Conservation (phyloP, 2,329 filamentous ascomycete genomes). For the Botryotinia globosa region DNA sequence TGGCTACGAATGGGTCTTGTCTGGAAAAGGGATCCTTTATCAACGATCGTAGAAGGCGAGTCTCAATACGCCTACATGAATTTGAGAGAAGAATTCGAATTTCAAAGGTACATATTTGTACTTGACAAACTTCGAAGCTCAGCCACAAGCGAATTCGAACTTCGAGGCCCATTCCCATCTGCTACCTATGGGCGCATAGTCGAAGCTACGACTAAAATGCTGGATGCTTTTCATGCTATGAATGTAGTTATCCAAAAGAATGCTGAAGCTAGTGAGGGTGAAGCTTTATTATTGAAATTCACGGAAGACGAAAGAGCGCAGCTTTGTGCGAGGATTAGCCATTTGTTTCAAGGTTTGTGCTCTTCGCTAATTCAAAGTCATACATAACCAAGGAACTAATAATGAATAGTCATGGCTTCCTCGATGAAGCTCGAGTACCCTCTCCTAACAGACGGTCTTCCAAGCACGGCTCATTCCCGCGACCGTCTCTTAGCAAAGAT, state of each 20-base stretch:
- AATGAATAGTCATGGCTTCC: conserved; percentile 69
- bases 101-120: conserved; percentile 74
- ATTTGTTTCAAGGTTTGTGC: conserved; percentile 59
- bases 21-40: conserved; percentile 90
- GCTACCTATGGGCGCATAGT: conserved; percentile 72
- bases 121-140: conserved; percentile 71
- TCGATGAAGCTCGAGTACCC: conserved; percentile 95
- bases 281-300: conserved; percentile 74
- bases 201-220: conserved; percentile 74
- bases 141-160: conserved; percentile 82
- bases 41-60: conserved; percentile 62
- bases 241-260: conserved; percentile 86
- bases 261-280: conserved; percentile 70
- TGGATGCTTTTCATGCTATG: conserved; percentile 96
- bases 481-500: conserved; percentile 84
- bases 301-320: conserved; percentile 76
- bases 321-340: conserved; percentile 84
- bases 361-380: background rate
- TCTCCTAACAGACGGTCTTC: conserved; percentile 75
- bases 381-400: conserved; percentile 25
- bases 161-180: conserved; percentile 81
- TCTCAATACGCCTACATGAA: conserved; percentile 71
- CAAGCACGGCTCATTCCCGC: conserved; percentile 74
- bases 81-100: conserved; percentile 79
- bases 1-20: conserved; percentile 94